Evolutionary conservation across 2,329 filamentous ascomycete genomes (phyloP), one percentile per base, ranked within the genome.

Genomic region (Ambrosiella xylebori): DNA sequence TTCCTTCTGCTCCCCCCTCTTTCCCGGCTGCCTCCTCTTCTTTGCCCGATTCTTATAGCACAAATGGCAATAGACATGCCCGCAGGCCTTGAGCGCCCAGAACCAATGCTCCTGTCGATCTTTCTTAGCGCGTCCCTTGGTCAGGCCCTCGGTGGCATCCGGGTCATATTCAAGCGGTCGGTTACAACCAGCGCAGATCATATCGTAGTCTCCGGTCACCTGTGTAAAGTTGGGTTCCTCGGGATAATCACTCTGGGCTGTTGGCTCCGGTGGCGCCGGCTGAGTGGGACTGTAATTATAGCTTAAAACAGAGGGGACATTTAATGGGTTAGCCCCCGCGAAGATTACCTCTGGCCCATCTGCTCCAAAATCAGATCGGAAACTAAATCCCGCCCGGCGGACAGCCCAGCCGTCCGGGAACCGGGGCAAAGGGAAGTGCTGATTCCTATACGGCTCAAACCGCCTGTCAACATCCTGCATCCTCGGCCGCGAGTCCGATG

Each of bases 1-100:
- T 17, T 47, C 44, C n/a, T 47, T 47, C 44, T 41, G 11, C 40
- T 15, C n/a, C 7, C 11, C 44, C 11, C 11, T 27, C 4, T 27
- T 27, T 27, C 27, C 44, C 44, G 19, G 7, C 44, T 13, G 44
- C 57, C 19, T 56, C 49, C 19, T 52, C 55, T 67, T 67, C 2
- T 71, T 70, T 35, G 67, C 73, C 52, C 80, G 76, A 61, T 76
- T 73, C 57, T 83, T 79, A 63, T 74, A 84, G 68, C 81, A 84
- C 7, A 72, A 71, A 59, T 75, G 76, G 68, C 81, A 84, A 65
- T 81, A 84, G 12, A 97, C 93, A 72, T 98, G 93, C 63, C 93
- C 93, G 68, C 93, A 98, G 56, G 78, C 78, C 70, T 90, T 95
- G 40, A 93, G 77, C 0, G 93, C 85, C 89, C 90, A 97, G 62